Conservation (phyloP, 2,329 filamentous ascomycete genomes). For the Epichloe hybrida region DNA sequence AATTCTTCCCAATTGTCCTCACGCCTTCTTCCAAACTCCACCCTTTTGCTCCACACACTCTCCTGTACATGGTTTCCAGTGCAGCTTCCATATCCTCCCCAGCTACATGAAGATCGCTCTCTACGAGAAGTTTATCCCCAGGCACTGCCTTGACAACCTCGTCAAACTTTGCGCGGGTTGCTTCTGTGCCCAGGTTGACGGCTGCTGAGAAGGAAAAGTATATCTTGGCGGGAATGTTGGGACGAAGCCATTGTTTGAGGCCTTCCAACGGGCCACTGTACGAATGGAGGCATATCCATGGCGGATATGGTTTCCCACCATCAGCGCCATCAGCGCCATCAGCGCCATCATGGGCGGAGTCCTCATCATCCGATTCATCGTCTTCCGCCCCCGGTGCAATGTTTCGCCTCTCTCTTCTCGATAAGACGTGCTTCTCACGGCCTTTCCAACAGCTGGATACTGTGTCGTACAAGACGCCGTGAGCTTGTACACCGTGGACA, state of each 20-base stretch:
- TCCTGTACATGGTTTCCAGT: conserved; percentile 62
- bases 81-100: conserved; percentile 67
- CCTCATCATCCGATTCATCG: conserved; percentile 19
- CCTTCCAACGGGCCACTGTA: conserved; percentile 69
- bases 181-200: conserved; percentile 57
- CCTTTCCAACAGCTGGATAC: conserved; percentile 57
- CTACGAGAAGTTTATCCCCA: conserved; percentile 65
- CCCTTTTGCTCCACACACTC: conserved; percentile 62
- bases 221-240: conserved; percentile 57
- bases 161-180: conserved; percentile 35
- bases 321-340: too few relatives aligned
- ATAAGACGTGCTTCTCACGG: conserved; percentile 47
- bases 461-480: conserved; percentile 54
- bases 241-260: conserved; percentile 64
- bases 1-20: conserved; percentile 56
- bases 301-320: conserved; percentile 54
- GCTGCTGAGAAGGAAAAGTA: conserved; percentile 81
- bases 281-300: conserved; percentile 84
- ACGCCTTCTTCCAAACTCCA: conserved; percentile 67
- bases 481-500: conserved; percentile 63
- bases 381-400: conserved; percentile 35
- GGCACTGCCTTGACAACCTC: conserved; percentile 61
- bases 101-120: conserved; percentile 80
- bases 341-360: conserved; percentile 13
- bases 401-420: conserved; percentile 37